Base-by-base conservation (phyloP, 495 filamentous ascomycete species). In the Tuber umbilicatum region DNA sequence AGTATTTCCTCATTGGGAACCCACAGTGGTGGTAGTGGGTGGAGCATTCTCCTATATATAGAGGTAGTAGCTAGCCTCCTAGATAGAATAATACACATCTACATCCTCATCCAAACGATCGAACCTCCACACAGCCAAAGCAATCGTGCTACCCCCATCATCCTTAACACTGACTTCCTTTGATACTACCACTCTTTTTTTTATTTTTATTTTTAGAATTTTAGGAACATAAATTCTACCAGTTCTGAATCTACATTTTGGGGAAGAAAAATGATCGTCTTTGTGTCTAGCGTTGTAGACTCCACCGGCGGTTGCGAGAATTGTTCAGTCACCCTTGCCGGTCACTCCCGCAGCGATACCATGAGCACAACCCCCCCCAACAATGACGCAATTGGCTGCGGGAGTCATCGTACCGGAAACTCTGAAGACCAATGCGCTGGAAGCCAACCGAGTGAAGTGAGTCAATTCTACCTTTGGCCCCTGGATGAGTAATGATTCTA, bases 301-400 rank as follows among this genome's bases (percentile, higher is more conserved):
- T 74, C 79, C 75, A 37, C 71, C 47, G 41, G 73, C 40, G 38
- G 41, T 16, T 12, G 21, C 35, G 76, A 78, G 35, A 45, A 45
- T 17, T 68, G 76, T 35, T 68, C 70, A 67, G 47, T 69, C 17
- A 73, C 74, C 27, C 74, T 70, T 5, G 73, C 70, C 43, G 17
- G 23, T 67, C 76, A 74, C 69, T 74, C 74, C 42, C 71, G 68
- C 27, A 76, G 74, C 40, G 70, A 69, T 43, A 50, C 45, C 55
- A 38, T n/a, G n/a, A n/a, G n/a, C n/a, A n/a, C n/a, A n/a, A n/a
- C n/a, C n/a, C n/a, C n/a, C n/a, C n/a, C n/a, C 69, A 76, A 76
- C 72, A 71, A 73, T 42, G 78, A 80, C 64, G 73, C 75, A 42
- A 73, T 60, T 7, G 77, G 76, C 14, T 77, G 70, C 43, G 74